Percentiles rank a stretch among this genome's conserved stretches.
Conservation (phyloP, 768 basidiomycete genomes). For the Gyrodon lividus region DNA sequence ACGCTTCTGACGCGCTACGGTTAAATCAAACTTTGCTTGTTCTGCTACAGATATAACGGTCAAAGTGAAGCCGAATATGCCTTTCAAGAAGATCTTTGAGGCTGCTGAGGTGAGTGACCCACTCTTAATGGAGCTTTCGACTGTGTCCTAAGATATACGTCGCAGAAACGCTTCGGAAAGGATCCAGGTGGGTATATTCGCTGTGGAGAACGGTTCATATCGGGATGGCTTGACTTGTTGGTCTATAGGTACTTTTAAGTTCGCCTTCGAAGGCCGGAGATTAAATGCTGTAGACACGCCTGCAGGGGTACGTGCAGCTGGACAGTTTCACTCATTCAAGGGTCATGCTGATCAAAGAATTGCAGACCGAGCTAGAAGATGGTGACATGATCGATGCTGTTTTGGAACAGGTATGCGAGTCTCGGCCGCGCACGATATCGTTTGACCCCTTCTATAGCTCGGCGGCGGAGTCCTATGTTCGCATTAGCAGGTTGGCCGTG, state of each 20-base stretch:
- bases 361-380: constrained; percentile 58
- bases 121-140: not conserved
- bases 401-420: constrained; percentile 49
- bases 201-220: not conserved
- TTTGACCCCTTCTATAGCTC: constrained; percentile 12
- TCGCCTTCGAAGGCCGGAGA: constrained; percentile 54
- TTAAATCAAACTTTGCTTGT: constrained; percentile 3
- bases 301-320: constrained; percentile 40
- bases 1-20: not conserved
- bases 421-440: not conserved
- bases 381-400: constrained; percentile 61
- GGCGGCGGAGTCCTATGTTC: constrained; percentile 15
- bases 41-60: constrained; percentile 54
- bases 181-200: constrained; percentile 43
- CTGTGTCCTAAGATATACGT: not conserved
- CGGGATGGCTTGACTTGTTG: not conserved
- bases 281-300: constrained; percentile 52
- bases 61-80: constrained; percentile 63
- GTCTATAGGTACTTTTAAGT: constrained; percentile 58
- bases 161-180: constrained; percentile 58
- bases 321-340: not conserved
- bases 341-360: not conserved
- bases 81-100: constrained; percentile 65
- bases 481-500: not conserved
- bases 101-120: constrained; percentile 56